phyloP scores from a whole-genome alignment of 1,284 basidiomycete species.

The Apiotrichum siamense region DNA sequence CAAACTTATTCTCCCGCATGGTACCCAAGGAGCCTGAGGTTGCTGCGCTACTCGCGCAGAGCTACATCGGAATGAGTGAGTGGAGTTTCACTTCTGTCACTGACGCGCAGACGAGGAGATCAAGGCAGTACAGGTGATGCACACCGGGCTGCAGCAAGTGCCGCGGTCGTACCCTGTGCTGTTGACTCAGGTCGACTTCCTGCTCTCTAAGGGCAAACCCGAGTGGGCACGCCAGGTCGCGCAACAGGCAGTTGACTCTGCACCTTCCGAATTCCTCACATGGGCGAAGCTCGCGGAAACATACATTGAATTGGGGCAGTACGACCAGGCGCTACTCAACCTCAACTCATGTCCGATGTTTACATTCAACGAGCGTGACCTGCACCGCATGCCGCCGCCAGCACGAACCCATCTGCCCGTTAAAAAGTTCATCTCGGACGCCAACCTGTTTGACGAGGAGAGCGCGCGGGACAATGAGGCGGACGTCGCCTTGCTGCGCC shows the following conservation, averaged over 20 bases:
- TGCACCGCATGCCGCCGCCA: constrained; percentile 79
- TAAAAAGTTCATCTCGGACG: constrained; percentile 74
- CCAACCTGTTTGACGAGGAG: constrained; percentile 55
- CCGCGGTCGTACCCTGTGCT: constrained; percentile 91
- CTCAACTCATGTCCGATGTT: constrained; percentile 99
- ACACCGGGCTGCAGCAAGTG: constrained; percentile 71
- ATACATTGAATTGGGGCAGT: constrained; percentile 85
- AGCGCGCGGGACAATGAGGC: constrained; percentile 77
- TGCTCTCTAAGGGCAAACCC: constrained; percentile 67
- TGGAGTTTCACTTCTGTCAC: constrained; percentile 21
- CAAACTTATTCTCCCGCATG: constrained; percentile 92
- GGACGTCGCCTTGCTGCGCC: constrained; percentile 82
- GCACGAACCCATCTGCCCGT: constrained; percentile 80
- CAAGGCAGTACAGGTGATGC: constrained; percentile 93
- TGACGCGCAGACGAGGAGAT: constrained; percentile 78
- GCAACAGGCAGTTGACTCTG: constrained; percentile 91
- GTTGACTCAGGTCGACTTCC: constrained; percentile 89
- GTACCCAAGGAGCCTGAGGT: constrained; percentile 81
- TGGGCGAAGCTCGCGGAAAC: constrained; percentile 97
- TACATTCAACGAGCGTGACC: constrained; percentile 94
- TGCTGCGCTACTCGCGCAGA: constrained; percentile 75
- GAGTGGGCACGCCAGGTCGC: constrained; percentile 92
- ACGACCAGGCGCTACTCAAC: constrained; percentile 78
- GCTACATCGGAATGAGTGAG: constrained; percentile 96
- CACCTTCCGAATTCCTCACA: constrained; percentile 94